These are phyloP conservation scores for Dactylonectria macrodidyma DNA, from an alignment of 2,329 filamentous ascomycete genomes.

Conservation along the genomic window DNA sequence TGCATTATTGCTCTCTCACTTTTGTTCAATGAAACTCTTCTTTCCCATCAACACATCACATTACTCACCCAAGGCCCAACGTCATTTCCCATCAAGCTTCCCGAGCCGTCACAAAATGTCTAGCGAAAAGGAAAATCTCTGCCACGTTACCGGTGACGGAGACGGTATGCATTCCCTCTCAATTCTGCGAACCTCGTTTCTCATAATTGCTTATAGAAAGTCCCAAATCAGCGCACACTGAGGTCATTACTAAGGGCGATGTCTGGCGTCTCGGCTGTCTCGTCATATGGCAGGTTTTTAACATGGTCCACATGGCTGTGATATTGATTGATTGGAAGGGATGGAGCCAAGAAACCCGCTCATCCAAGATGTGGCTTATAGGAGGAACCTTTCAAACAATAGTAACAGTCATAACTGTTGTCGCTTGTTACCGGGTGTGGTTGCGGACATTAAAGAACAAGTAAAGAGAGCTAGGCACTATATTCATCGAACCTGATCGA, in stretches of 20 bases:
- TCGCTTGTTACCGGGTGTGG: background rate
- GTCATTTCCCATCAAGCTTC: background rate
- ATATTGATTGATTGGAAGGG: constrained; percentile 4
- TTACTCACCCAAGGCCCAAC: background rate
- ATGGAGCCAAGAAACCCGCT: background rate
- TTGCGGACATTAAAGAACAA: background rate
- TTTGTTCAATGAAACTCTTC: background rate
- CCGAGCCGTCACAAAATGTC: background rate
- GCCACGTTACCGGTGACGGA: background rate
- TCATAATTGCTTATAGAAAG: background rate
- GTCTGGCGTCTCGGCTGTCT: background rate
- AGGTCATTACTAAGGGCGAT: background rate
- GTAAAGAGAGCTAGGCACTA: background rate
- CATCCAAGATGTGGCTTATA: constrained; percentile 1
- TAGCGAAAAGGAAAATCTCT: background rate
- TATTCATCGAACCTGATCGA: too few species aligned
- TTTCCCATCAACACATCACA: background rate
- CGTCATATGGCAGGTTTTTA: background rate
- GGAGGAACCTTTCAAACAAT: constrained; percentile 1
- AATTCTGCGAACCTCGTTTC: background rate
- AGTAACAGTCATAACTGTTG: background rate
- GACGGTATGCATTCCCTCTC: background rate
- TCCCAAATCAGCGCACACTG: background rate
- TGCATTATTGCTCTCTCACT: too few species aligned
- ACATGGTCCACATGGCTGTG: constrained; percentile 8